Evolutionary conservation across 768 basidiomycete genomes (phyloP).

Genomic region (Termitomyces sp.): DNA sequence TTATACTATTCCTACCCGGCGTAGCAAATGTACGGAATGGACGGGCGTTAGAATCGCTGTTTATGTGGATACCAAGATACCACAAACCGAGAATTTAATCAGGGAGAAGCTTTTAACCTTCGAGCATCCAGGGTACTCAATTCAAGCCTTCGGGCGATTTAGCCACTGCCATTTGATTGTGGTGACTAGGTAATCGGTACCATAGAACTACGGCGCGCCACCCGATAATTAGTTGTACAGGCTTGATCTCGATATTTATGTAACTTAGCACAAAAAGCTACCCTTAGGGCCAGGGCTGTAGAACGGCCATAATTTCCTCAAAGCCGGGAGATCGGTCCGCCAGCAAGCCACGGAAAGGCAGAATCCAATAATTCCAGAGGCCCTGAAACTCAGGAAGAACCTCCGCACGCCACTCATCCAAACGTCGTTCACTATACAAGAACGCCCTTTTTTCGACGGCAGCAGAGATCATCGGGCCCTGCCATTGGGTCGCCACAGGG

Average conservation of each 20-base stretch:
- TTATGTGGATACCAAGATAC: no score
- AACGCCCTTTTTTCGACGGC: not conserved
- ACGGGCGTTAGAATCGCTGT: not conserved
- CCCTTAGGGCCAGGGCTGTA: not conserved
- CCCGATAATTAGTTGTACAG: not conserved
- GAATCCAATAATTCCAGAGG: not conserved
- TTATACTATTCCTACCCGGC: no score
- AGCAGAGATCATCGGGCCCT: not conserved
- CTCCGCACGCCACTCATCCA: not conserved
- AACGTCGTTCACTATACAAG: not conserved
- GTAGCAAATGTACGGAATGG: no score
- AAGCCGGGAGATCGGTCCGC: not conserved
- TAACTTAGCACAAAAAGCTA: not conserved
- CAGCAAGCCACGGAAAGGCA: not conserved
- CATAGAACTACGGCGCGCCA: not conserved
- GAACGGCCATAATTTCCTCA: not conserved
- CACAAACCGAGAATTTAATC: not conserved
- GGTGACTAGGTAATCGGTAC: no score
- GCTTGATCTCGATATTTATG: not conserved
- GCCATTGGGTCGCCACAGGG: not conserved
- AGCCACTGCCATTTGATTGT: no score
- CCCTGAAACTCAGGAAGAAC: not conserved
- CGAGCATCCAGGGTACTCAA: no score
- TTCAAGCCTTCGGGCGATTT: no score
- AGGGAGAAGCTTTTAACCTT: not conserved